Evolutionary conservation across 2,329 filamentous ascomycete species (phyloP), one percentile per base, ranked within the genome.

Genomic region (Verticillium nonalfalfae): DNA sequence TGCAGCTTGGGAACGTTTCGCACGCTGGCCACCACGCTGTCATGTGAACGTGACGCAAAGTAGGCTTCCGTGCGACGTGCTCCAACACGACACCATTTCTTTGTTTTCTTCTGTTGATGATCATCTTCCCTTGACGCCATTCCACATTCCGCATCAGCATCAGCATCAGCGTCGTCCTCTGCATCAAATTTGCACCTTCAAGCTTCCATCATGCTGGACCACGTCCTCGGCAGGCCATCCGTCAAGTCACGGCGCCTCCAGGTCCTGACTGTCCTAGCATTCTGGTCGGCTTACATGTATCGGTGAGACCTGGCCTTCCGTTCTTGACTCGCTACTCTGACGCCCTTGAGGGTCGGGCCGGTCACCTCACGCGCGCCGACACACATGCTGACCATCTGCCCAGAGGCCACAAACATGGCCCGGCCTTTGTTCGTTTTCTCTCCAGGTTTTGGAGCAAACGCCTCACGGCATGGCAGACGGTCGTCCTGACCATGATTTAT

Each of bases 171-270:
- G 26, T 31, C 26, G 0, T 31, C 2, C 26, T 31, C 26, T 31
- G 26, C 26, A 31, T 31, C 26, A 31, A 31, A 31, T 26, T 11
- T 52, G 45, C n/a, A 11, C 31, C 36, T 13, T 10, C 26, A 7
- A 31, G 58, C 45, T n/a, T 45, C 34, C 63, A 67, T 59, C 63
- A 86, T 87, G 84, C 77, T 86, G 87, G 94, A 98, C 76, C 94
- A 98, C 81, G 90, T 97, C 61, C 81, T 98, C 57, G 94, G 94
- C 65, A 88, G 92, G 66, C 94, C 94, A 38, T 97, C 93, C 63
- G 87, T 90, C 71, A 91, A 94, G 78, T 97, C 96, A 70, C 87
- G 94, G 66, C 92, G 96, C 71, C 88, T 96, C 58, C 94, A 98
- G 75, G 93, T 99, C 68, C 85, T 98, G 67, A 89, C 90, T 26